phyloP scores from a whole-genome alignment of 352 stramenopile genomes.

The Phytophthora aleatoria region DNA sequence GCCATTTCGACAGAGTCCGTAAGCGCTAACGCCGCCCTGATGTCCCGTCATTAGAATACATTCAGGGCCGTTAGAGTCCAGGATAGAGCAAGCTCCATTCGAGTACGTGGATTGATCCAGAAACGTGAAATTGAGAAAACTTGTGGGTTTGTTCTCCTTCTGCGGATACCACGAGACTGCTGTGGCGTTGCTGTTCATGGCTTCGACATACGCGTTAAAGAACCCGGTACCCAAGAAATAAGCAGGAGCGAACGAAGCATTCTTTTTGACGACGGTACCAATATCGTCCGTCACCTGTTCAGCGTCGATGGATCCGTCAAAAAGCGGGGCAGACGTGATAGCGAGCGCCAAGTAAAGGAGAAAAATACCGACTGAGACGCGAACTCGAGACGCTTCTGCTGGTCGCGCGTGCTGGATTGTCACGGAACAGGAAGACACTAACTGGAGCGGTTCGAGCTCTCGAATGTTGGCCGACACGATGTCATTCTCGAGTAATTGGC shows the following conservation, averaged over 20 bases:
- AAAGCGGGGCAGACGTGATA: slow-evolving; percentile 37
- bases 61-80: slow-evolving; percentile 31
- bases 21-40: slow-evolving; percentile 41
- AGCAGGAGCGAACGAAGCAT: slow-evolving; percentile 41
- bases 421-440: slow-evolving; percentile 5
- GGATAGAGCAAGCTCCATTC: slow-evolving; percentile 32
- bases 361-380: slow-evolving; percentile 30
- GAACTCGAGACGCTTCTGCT: slow-evolving; percentile 19
- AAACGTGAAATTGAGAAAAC: slow-evolving; percentile 41
- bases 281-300: slow-evolving; percentile 38
- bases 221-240: slow-evolving; percentile 36
- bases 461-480: slow-evolving; percentile 32
- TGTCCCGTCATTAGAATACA: slow-evolving; percentile 49
- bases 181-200: slow-evolving; percentile 30
- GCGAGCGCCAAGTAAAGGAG: slow-evolving; percentile 38
- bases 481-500: slow-evolving; percentile 29
- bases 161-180: slow-evolving; percentile 39
- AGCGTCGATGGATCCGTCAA: slow-evolving; percentile 39
- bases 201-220: slow-evolving; percentile 25
- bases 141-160: slow-evolving; percentile 30
- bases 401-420: slow-evolving; percentile 6
- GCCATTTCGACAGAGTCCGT: slow-evolving; percentile 40
- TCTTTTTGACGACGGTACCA: slow-evolving; percentile 40
- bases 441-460: slow-evolving; percentile 18
- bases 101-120: slow-evolving; percentile 18